Evolutionary conservation across 257 asterid species (phyloP), one percentile per base, ranked within the genome.

Genomic region (Knoxia roxburghii): DNA sequence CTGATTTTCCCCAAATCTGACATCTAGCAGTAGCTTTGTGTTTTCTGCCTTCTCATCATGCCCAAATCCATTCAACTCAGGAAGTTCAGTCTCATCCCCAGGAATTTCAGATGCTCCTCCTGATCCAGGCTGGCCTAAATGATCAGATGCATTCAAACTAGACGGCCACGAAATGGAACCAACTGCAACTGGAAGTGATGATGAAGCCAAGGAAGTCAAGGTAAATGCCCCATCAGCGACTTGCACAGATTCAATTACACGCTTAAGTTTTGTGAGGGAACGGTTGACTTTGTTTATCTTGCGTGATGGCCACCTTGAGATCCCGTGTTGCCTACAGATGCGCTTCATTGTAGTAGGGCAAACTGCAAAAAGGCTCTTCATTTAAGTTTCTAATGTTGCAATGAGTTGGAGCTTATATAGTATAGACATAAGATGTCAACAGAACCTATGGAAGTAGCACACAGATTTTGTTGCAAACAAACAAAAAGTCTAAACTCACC

Each of bases 311-410:
- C 96, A 92, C 43, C 97, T 83, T 26, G 95, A 87, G 73, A 92
- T 92, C 57, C 97, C 98, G 45, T 89, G 96, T 75, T 89, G 95
- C 78, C 98, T 82, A 71, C 98, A 92, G 59, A 92, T 89, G 40
- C 97, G 91, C 77, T 89, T 92, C 97, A 89, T 86, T 41, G 97
- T 92, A 56, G 98, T 89, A 37, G 96, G 97, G 76, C 96, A 88
- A 78, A 91, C 97, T 91, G 90, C 68, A 75, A 72, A 56, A 51
- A 70, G 49, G 54, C 69, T 27, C 49, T 48, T 61, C 61, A 61
- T 52, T 37, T 14, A n/a, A 49, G 60, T 10, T 65, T 29, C 26
- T 23, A 13, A 32, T 45, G 48, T 26, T 50, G 4, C 53, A 58
- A 23, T 29, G 0, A 2, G 37, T 59, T 26, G 41, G 33, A 52